Evolutionary conservation across 2,329 filamentous ascomycete genomes (phyloP), one percentile per base, ranked within the genome.

Genomic region (Myrmaecium sp.): DNA sequence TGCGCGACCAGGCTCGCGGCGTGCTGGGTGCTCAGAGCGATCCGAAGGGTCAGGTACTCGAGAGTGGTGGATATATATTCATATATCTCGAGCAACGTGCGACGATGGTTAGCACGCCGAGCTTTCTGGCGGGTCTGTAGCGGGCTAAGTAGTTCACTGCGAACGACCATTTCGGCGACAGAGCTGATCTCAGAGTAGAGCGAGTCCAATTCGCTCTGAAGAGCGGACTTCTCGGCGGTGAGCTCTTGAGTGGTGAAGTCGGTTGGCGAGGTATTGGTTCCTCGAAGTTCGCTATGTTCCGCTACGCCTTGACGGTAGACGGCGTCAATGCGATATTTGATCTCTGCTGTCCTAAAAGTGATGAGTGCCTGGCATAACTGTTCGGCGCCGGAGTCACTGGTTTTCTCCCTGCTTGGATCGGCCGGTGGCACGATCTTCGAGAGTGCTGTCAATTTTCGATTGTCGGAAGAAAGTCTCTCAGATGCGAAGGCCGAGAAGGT

Each of bases 131-230:
- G 49, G 16, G 41, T 38, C 15, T 51, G 49, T 1, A 74, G 67
- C 0, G 74, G 74, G 32, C 69, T 63, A 4, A 75, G 56, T 36
- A 73, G 64, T 41, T 77, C 69, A 37, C 75, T 66, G 36, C 79
- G 71, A 1, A 73, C 60, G 0, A 74, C 69, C 68, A 81, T 80
- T 34, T 76, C 68, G 5, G 73, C 66, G 2, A 81, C 69, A 0
- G 74, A 68, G 1, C 74, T 53, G 21, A 81, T 71, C 41, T 81
- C 76, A 0, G 70, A 57, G 37, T 76, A 74, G 3, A 81, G 54
- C 4, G 72, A 76, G 36, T 78, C 71, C 1, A 81, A 55, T 40
- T 80, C 75, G 17, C 66, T 63, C 38, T 73, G 64, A 2, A 76
- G 43, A 2, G 61, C 61, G 5, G 50, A 49, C 14, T 65, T 59